Evolutionary conservation across 768 basidiomycete species (phyloP).

Genomic region (Fibroporia radiculosa): DNA sequence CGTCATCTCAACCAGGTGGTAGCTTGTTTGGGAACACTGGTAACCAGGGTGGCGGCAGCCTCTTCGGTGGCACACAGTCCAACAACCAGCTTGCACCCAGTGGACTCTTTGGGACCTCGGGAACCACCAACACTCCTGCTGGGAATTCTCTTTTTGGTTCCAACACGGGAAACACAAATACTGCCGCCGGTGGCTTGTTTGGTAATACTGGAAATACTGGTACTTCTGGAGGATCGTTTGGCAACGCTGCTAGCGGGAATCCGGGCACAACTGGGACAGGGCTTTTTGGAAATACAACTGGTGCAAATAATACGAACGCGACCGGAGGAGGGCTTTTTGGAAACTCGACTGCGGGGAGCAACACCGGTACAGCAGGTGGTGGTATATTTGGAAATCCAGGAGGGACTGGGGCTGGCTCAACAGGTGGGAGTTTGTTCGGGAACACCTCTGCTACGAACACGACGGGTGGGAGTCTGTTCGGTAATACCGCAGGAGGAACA

Average conservation of each 20-base stretch:
- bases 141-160: conserved; percentile 4
- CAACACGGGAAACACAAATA: neutral
- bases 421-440: conserved; percentile 19
- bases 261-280: neutral
- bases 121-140: neutral
- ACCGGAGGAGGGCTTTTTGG: conserved; percentile 19
- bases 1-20: no score
- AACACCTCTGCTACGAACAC: conserved; percentile 11
- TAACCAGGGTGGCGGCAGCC: conserved; percentile 4
- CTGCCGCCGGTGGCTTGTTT: neutral
- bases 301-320: neutral
- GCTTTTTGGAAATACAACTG: conserved; percentile 3
- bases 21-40: neutral
- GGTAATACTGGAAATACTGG: neutral
- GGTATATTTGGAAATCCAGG: conserved; percentile 23
- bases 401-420: conserved; percentile 2
- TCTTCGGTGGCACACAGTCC: conserved; percentile 13
- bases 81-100: neutral
- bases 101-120: neutral
- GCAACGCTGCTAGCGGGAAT: neutral
- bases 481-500: conserved; percentile 5
- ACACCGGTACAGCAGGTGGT: conserved; percentile 10
- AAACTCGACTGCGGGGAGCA: conserved; percentile 4
- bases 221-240: neutral
- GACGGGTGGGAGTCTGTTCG: conserved; percentile 17